Evolutionary conservation across 106 monocot species (phyloP), one percentile per base, ranked within the genome.

Genomic region (Iris macrosiphon): DNA sequence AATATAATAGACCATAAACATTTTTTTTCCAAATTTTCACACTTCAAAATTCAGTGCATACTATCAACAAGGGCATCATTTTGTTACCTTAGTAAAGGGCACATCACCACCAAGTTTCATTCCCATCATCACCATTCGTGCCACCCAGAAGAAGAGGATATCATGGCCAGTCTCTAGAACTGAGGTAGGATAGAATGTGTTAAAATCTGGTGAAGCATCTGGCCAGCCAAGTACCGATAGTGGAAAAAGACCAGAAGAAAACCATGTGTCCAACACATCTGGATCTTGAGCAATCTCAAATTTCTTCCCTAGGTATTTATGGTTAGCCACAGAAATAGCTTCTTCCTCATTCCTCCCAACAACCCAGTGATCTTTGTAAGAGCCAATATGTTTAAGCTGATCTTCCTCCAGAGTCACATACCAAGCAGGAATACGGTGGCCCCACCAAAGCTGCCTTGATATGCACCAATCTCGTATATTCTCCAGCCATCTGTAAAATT

Each of bases 371-470:
- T 84, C 77, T 63, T 71, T 75, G 57, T 91, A 83, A 22, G 71
- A 70, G 44, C 98, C 98, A 28, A 81, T 14, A 20, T 77, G 75
- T 75, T 84, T 83, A 28, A 78, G 57, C 6, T 63, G 27, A 39
- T 98, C 98, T 50, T 98, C 91, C 14, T 84, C 80, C 5, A 98
- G 45, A 3, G 67, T 70, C 11, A 87, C 87, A 63, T 98, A 98
- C 90, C 91, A 98, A n/a, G 98, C 98, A 52, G 98, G 98, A 59
- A 91, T 84, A 0, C 72, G 82, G 45, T 98, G 98, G 40, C 98
- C 98, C 98, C 98, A 98, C 98, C 98, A 98, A 34, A 98, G 83
- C 52, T 98, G 98, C 57, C 98, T 87, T 62, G 98, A 98, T 41
- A 98, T 80, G 64, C 98, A 98, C 98, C 98, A 98, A 71, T 98